These are phyloP conservation scores for Penicillium thymicola DNA, from an alignment of 2,329 filamentous ascomycete species.

Conservation along the genomic window DNA sequence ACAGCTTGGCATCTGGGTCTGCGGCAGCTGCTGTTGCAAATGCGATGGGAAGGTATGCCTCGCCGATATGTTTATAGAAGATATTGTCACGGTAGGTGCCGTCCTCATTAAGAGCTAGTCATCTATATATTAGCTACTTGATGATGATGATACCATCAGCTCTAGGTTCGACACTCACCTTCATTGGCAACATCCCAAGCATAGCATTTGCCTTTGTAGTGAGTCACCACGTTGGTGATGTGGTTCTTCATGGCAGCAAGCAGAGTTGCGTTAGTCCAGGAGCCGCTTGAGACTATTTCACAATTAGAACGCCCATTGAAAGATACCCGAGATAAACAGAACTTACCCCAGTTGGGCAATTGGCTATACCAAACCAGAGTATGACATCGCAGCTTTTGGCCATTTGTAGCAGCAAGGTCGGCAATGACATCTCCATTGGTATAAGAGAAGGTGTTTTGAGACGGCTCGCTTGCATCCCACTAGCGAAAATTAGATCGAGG, in stretches of 20 bases:
- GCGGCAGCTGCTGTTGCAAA: conserved; percentile 51
- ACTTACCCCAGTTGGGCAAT: conserved; percentile 54
- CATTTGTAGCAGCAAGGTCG: conserved; percentile 38
- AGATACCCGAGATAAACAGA: too few species aligned
- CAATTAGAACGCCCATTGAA: neutral
- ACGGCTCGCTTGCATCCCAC: conserved; percentile 62
- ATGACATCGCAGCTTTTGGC: conserved; percentile 60
- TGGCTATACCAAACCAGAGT: conserved; percentile 52
- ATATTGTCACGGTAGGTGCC: conserved; percentile 42
- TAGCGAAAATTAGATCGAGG: conserved; percentile 24
- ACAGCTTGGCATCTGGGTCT: conserved; percentile 54
- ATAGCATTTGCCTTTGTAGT: conserved; percentile 38
- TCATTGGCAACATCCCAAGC: conserved; percentile 44
- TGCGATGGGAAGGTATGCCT: conserved; percentile 46
- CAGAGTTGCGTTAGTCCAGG: conserved; percentile 60
- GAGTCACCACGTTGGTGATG: conserved; percentile 36
- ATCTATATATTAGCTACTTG: neutral
- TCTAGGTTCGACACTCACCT: conserved; percentile 14
- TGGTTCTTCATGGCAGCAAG: conserved; percentile 52
- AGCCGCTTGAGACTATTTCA: conserved; percentile 39
- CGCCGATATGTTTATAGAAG: conserved; percentile 45
- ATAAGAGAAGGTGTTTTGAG: conserved; percentile 57
- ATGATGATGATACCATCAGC: neutral
- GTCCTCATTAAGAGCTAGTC: conserved; percentile 46
- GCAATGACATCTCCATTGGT: conserved; percentile 53